Evolutionary conservation across 352 stramenopile genomes (phyloP).

Genomic region (Pythium dissimile): DNA sequence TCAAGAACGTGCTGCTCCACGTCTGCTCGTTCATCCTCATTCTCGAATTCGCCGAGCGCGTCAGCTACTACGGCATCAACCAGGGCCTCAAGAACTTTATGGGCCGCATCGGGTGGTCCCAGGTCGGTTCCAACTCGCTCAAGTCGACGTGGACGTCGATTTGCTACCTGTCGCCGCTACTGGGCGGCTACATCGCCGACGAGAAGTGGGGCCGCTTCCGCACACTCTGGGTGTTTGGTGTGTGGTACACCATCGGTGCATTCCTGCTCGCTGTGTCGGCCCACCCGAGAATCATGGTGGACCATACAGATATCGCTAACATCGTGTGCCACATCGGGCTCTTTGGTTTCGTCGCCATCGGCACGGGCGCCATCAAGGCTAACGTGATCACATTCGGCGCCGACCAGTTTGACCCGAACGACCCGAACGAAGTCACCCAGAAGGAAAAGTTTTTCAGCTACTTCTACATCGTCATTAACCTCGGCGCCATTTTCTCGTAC

Average conservation of each 20-base stretch:
- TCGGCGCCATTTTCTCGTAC: constrained; percentile 90
- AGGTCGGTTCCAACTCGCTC: constrained; percentile 82
- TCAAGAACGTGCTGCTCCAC: constrained; percentile 80
- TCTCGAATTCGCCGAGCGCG: constrained; percentile 72
- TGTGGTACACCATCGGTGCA: constrained; percentile 73
- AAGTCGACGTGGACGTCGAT: constrained; percentile 89
- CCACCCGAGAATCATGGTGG: constrained; percentile 49
- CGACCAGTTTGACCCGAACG: constrained; percentile 85
- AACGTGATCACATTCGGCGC: constrained; percentile 86
- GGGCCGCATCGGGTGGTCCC: constrained; percentile 63
- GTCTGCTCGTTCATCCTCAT: constrained; percentile 87
- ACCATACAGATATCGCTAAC: constrained; percentile 44
- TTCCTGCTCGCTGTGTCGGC: constrained; percentile 69
- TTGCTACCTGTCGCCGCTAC: constrained; percentile 78
- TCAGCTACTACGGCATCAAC: constrained; percentile 88
- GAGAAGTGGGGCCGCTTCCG: constrained; percentile 85
- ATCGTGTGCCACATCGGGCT: constrained; percentile 71
- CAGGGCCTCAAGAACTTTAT: constrained; percentile 88
- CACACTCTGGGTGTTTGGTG: constrained; percentile 78
- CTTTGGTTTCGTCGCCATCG: constrained; percentile 69
- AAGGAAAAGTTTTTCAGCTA: constrained; percentile 89
- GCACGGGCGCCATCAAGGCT: constrained; percentile 83
- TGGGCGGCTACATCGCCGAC: constrained; percentile 83
- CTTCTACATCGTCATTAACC: constrained; percentile 92
- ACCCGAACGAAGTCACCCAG: constrained; percentile 73